phyloP scores from a whole-genome alignment of 1,139 yeast genomes.

The Spathaspora sp. region DNA sequence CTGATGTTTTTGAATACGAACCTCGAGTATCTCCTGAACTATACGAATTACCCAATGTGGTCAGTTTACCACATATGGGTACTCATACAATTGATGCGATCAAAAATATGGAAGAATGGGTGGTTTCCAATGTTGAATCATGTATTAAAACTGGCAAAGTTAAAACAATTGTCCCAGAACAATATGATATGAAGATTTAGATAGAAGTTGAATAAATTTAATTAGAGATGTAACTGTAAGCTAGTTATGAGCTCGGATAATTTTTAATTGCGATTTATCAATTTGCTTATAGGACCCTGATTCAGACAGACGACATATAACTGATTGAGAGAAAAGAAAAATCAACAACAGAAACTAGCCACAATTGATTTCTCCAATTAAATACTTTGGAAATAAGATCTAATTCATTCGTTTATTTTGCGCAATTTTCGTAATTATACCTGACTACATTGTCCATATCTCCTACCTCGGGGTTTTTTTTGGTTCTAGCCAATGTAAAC shows the following conservation, averaged over 20 bases:
- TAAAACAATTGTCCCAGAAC: constrained; percentile 67
- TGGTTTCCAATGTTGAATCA: constrained; percentile 44
- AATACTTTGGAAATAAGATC: too few species aligned
- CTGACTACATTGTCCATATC: neutral
- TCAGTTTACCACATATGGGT: constrained; percentile 81
- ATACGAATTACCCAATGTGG: constrained; percentile 53
- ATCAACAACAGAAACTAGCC: too few species aligned
- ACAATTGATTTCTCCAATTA: too few species aligned
- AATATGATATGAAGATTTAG: constrained; percentile 20
- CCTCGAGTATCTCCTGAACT: constrained; percentile 67
- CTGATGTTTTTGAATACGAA: constrained; percentile 85
- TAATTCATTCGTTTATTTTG: too few species aligned
- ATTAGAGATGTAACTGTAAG: too few species aligned
- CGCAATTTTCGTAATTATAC: neutral
- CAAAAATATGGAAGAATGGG: constrained; percentile 56
- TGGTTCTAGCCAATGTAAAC: neutral
- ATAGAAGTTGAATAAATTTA: too few species aligned
- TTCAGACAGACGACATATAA: too few species aligned
- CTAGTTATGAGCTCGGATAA: too few species aligned
- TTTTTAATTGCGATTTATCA: too few species aligned
- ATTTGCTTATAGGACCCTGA: too few species aligned
- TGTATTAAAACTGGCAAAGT: constrained; percentile 60
- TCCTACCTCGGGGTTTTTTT: neutral
- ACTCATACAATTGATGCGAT: constrained; percentile 66
- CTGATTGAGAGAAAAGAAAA: too few species aligned